A percentile compares a stretch with the other conserved stretches of the same genome.
phyloP scores from a whole-genome alignment of 345 rosid genomes.

The Cochlearia excelsa region DNA sequence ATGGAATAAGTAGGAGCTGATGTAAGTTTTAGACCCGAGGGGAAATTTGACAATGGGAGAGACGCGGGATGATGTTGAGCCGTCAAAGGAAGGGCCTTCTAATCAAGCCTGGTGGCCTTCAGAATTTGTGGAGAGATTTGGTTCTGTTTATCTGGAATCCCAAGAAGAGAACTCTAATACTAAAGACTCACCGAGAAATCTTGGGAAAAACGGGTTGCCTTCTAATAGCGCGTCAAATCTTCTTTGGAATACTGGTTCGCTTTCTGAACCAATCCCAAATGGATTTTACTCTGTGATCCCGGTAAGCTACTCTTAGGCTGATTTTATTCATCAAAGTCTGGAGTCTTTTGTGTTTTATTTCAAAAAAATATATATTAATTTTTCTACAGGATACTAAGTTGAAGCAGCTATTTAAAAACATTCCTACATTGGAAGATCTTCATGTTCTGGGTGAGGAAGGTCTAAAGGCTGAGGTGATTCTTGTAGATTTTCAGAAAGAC shows the following conservation, averaged over 20 bases:
- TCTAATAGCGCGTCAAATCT: slow-evolving; percentile 74
- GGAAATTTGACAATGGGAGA: slow-evolving; percentile 69
- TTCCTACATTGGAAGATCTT: slow-evolving; percentile 89
- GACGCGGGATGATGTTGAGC: slow-evolving; percentile 61
- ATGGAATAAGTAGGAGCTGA: slow-evolving; percentile 61
- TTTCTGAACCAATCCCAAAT: slow-evolving; percentile 76
- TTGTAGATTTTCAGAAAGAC: slow-evolving; percentile 83
- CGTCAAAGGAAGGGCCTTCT: slow-evolving; percentile 65
- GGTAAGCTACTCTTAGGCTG: slow-evolving; percentile 41
- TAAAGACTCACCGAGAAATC: slow-evolving; percentile 60
- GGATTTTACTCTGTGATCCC: slow-evolving; percentile 86
- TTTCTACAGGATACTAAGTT: slow-evolving; percentile 72
- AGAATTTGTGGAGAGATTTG: slow-evolving; percentile 74
- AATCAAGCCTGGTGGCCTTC: slow-evolving; percentile 84
- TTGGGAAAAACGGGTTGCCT: slow-evolving; percentile 59
- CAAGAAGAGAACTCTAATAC: slow-evolving; percentile 57
- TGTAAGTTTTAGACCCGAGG: slow-evolving; percentile 59
- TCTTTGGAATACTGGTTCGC: slow-evolving; percentile 88
- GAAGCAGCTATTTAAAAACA: slow-evolving; percentile 58
- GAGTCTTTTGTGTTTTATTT: background rate
- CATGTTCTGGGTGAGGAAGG: slow-evolving; percentile 76
- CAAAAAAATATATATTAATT: background rate
- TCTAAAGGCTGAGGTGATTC: slow-evolving; percentile 67
- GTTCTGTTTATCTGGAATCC: slow-evolving; percentile 66
- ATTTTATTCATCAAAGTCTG: slow-evolving; percentile 6